These are phyloP conservation scores for Beauveria asiatica DNA, from an alignment of 2,329 filamentous ascomycete genomes.

Conservation along the genomic window DNA sequence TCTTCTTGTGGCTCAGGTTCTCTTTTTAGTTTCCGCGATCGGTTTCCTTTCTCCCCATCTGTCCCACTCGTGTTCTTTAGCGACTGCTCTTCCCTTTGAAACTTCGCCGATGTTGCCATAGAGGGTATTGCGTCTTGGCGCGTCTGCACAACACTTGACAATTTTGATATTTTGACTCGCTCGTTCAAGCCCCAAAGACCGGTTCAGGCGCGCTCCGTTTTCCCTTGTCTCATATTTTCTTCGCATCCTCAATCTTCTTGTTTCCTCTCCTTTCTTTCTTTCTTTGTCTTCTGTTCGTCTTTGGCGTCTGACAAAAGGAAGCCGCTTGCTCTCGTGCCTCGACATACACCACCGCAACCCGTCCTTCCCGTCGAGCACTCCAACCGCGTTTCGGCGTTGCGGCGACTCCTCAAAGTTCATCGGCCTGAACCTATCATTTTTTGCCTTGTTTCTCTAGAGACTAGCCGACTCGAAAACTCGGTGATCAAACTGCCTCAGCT, in stretches of 20 bases:
- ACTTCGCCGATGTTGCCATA: too few species aligned
- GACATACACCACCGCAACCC: background rate
- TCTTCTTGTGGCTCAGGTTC: background rate
- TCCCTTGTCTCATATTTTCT: background rate
- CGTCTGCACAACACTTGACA: too few species aligned
- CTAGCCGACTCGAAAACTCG: background rate
- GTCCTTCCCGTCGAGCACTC: background rate
- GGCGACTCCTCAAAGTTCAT: background rate
- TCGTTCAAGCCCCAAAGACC: too few species aligned
- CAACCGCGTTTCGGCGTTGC: background rate
- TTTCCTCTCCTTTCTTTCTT: background rate
- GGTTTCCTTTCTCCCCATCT: too few species aligned
- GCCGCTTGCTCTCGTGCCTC: background rate
- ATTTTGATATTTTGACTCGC: too few species aligned
- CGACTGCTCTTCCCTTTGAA: too few species aligned
- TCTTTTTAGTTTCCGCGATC: background rate
- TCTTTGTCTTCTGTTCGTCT: background rate
- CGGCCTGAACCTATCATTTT: background rate
- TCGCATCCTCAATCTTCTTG: background rate
- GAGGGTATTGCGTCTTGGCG: too few species aligned
- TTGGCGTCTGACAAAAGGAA: background rate
- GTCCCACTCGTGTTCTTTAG: too few species aligned
- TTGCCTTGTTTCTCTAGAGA: background rate
- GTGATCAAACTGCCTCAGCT: background rate
- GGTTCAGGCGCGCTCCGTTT: too few species aligned